Evolutionary conservation across 78 protist species (phyloP), one percentile per base, ranked within the genome.

Genomic region (Creolimax fragrantissima): DNA sequence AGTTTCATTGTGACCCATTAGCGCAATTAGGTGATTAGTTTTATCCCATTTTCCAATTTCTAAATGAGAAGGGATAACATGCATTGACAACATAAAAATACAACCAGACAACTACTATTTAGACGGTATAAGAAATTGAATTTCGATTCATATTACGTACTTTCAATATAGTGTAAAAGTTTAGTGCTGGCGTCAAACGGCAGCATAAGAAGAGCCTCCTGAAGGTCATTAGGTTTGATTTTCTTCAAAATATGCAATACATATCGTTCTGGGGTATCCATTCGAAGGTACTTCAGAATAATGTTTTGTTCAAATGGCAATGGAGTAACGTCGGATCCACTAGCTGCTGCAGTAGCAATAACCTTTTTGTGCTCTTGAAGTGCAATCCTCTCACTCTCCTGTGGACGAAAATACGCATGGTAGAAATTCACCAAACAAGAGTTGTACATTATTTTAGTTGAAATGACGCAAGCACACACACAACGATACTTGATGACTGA

Each of bases 181-280:
- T 2, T 3, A 3, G 3, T 0, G 4, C 45, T 90, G 3, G 6
- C 35, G 43, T 32, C 2, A 58, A 90, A 93, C 41, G 96, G 92
- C 24, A 92, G 90, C 74, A 90, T 5, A 47, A 90, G 42, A 6
- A 94, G 92, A 4, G 92, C 89, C 89, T 91, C 90, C 44, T 95
- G 94, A 11, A 95, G 41, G 5, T 93, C 92, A 84, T 67, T 81
- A 36, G 88, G 36, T 47, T 36, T 45, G 4, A 94, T 43, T 0
- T 11, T 2, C 45, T 7, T 3, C 83, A 94, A 66, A 11, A 43
- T 43, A 32, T 35, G 67, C 32, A 91, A 58, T 5, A 93, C 37
- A 0, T 81, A 74, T 3, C 43, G 5, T 35, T 47, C 84, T 7
- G 95, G 83, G 39, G 67, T 93, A 24, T 90, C 95, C 41, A 91